These are phyloP conservation scores for Tricholoma matsutake DNA, from an alignment of 768 basidiomycete species.

Conservation along the genomic window DNA sequence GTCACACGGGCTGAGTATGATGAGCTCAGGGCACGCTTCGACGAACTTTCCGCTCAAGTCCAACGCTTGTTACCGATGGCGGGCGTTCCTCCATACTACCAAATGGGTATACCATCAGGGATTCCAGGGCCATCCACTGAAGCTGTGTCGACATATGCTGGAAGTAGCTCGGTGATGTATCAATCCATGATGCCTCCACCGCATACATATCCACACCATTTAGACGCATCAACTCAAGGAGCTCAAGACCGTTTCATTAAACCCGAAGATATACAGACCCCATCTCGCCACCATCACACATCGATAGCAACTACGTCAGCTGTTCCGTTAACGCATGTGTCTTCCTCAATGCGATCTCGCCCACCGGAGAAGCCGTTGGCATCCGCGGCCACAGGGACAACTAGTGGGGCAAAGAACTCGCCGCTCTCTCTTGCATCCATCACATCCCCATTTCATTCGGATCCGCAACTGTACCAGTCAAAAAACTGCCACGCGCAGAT, in stretches of 20 bases:
- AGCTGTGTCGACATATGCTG: conserved; percentile 28
- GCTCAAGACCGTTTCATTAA: conserved; percentile 23
- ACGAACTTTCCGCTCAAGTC: conserved; percentile 56
- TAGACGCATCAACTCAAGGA: conserved; percentile 21
- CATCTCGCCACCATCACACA: conserved; percentile 20
- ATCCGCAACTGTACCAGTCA: conserved; percentile 37
- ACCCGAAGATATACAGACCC: conserved; percentile 22
- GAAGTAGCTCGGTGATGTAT: conserved; percentile 26
- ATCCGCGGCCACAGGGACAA: conserved; percentile 16
- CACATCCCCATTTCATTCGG: conserved; percentile 37
- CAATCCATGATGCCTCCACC: conserved; percentile 34
- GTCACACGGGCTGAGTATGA: conserved; percentile 77
- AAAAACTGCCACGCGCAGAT: conserved; percentile 83
- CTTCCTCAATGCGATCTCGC: conserved; percentile 13
- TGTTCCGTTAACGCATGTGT: conserved; percentile 21
- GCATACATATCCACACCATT: conserved; percentile 24
- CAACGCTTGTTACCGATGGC: conserved; percentile 38
- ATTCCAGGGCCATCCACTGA: conserved; percentile 30
- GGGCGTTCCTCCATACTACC: conserved; percentile 28
- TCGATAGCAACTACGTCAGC: conserved; percentile 17
- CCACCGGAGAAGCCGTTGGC: conserved; percentile 23
- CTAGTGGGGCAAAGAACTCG: conserved; percentile 24
- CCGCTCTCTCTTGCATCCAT: conserved; percentile 40
- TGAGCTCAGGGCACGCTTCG: conserved; percentile 64
- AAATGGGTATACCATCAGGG: conserved; percentile 26